These are phyloP conservation scores for Podila minutissima DNA, from an alignment of 192 early-diverging fungal species.

Conservation along the genomic window DNA sequence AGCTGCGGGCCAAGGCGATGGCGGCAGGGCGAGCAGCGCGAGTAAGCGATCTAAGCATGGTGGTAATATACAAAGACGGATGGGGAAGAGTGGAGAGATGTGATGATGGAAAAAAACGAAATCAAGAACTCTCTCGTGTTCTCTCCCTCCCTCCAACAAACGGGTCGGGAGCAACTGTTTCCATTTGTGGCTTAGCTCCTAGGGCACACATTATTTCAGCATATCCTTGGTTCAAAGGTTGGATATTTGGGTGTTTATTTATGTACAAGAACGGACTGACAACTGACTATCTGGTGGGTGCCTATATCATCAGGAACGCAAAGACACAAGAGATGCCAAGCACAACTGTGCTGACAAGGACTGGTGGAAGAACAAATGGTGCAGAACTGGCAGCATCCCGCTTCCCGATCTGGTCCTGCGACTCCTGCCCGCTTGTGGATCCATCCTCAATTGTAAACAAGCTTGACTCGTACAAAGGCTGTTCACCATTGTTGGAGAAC, in stretches of 20 bases:
- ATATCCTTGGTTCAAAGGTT: too few relatives aligned
- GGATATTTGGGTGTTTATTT: too few relatives aligned
- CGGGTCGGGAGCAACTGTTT: too few relatives aligned
- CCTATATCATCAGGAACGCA: constrained; percentile 28
- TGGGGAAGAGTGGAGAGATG: constrained; percentile 13
- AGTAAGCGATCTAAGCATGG: constrained; percentile 64
- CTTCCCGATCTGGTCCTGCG: too few relatives aligned
- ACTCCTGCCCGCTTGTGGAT: constrained; percentile 4
- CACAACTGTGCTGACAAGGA: constrained; percentile 21
- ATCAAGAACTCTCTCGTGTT: neutral
- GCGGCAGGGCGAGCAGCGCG: constrained; percentile 58
- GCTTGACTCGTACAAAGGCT: constrained; percentile 23
- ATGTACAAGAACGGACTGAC: too few relatives aligned
- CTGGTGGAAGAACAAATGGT: constrained; percentile 25
- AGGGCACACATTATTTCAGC: too few relatives aligned
- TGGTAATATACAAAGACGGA: constrained; percentile 27
- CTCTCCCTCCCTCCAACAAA: neutral
- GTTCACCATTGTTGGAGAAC: constrained; percentile 14
- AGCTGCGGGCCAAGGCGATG: constrained; percentile 55
- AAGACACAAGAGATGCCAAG: constrained; percentile 25
- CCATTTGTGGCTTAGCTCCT: too few relatives aligned
- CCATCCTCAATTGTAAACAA: constrained; percentile 18
- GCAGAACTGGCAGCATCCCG: constrained; percentile 11
- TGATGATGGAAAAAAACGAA: constrained; percentile 12
- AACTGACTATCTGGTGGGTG: too few relatives aligned